Conservation (phyloP, 371 early-diverging fungal species). For the Rhizopus stolonifer region DNA sequence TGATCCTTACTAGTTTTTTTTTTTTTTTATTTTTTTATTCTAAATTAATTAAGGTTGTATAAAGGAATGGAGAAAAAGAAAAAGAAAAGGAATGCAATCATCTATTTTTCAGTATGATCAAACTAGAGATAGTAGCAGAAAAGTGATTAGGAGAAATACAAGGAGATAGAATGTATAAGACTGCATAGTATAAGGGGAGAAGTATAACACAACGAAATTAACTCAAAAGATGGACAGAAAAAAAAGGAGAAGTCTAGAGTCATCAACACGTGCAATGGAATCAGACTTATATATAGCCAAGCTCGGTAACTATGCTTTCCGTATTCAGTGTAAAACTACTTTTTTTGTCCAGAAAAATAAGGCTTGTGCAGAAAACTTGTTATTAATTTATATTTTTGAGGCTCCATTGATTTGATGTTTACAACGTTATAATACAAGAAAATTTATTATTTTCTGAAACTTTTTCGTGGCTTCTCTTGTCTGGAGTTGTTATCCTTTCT, state of each 20-base stretch:
- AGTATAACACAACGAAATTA: background rate
- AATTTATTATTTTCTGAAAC: no score
- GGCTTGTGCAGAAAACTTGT: no score
- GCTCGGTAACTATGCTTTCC: no score
- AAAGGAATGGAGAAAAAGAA: conserved; percentile 4
- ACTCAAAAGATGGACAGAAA: background rate
- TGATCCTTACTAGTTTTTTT: background rate
- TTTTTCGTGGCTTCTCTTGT: no score
- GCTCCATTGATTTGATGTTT: no score
- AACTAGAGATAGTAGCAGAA: background rate
- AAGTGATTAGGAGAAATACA: background rate
- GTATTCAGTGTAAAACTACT: no score
- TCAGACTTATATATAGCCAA: no score
- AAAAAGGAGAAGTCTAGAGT: background rate
- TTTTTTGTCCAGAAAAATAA: no score
- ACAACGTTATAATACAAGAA: no score
- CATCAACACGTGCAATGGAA: no score
- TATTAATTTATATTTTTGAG: no score
- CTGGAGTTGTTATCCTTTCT: background rate
- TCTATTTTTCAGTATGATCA: background rate
- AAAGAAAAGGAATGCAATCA: conserved; percentile 1
- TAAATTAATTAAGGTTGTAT: background rate
- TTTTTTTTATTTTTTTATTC: no score
- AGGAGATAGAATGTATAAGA: background rate
- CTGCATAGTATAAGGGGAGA: background rate